Base-by-base conservation (phyloP, 2,329 filamentous ascomycete species). In the Epichloe sibirici region DNA sequence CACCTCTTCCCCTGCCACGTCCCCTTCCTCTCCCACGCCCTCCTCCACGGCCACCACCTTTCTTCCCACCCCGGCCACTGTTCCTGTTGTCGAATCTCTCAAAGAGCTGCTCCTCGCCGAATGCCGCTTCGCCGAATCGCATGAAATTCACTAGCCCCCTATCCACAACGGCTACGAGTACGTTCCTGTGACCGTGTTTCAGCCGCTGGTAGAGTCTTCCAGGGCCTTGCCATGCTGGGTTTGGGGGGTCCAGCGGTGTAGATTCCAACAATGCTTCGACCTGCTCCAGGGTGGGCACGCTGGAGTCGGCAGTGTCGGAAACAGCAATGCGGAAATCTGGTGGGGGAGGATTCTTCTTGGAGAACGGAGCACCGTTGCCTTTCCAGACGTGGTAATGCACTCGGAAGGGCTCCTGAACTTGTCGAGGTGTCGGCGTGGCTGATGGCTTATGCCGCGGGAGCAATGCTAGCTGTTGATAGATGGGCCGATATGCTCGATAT, bases 131-230 rank as follows among this genome's bases (percentile, higher is more conserved):
- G 1, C 79, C 82, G 54, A 96, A 76, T 25, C 87, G 75, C 62
- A 96, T 74, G 65, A 91, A 97, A 66, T 91, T 97, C 45, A 90
- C 85, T 23, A 97, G 77, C 0, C 93, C 93, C 57, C 89, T 80
- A 65, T 97, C 93, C 37, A 96, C 90, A 2, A 97, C 79, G 0
- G 90, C 93, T 25, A 98, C 66, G 37, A 96, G 74, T 35, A 93
- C 86, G 66, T 88, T 93, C 57, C 88, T 79, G 65, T 85, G 83
- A 2, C 90, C 93, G 62, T 95, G 83, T 68, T 90, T 91, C 57
- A 97, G 71, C 54, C 87, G 82, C 62, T 84, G 79, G 63, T 94
- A 93, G 57, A 90, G 68, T 64, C 65, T 73, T 61, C 63, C 79
- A 65, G 68, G 74, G 45, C 65, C 57, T 39, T 65, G 65, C 62